Evolutionary conservation across 306 rosid genomes (phyloP).

Genomic region (Malus fusca): DNA sequence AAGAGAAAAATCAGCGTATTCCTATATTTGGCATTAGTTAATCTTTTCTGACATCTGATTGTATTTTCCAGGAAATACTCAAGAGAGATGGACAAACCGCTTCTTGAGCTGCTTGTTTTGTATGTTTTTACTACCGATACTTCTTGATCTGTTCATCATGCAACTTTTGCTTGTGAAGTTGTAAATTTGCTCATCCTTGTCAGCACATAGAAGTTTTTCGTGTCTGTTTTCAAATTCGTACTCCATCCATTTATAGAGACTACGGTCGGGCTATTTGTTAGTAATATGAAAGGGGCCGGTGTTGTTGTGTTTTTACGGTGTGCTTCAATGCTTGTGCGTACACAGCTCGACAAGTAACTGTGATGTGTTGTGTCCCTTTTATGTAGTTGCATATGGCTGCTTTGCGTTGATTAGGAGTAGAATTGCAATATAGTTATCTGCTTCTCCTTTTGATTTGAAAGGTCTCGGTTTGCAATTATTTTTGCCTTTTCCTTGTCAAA

Average conservation of each 20-base stretch:
- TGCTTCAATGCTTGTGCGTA: not conserved
- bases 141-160: slow-evolving; percentile 26
- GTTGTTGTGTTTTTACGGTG: not conserved
- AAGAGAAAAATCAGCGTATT: not conserved
- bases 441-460: too few species aligned
- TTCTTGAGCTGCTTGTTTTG: slow-evolving; percentile 21
- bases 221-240: not conserved
- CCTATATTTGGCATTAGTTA: not conserved
- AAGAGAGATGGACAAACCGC: slow-evolving; percentile 43
- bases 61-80: slow-evolving; percentile 50
- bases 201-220: not conserved
- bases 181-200: slow-evolving; percentile 25
- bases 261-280: not conserved
- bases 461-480: too few species aligned
- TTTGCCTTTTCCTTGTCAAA: too few species aligned
- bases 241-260: not conserved
- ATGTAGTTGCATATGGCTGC: not conserved
- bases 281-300: not conserved
- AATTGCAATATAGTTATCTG: too few species aligned
- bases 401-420: not conserved
- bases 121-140: not conserved
- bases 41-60: slow-evolving; percentile 1
- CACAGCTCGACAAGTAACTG: not conserved
- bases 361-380: not conserved
- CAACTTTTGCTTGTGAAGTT: slow-evolving; percentile 26